A percentile compares a stretch with the other conserved stretches of the same genome.
These are phyloP conservation scores for Mycena haematopus DNA, from an alignment of 768 basidiomycete genomes.

Conservation along the genomic window DNA sequence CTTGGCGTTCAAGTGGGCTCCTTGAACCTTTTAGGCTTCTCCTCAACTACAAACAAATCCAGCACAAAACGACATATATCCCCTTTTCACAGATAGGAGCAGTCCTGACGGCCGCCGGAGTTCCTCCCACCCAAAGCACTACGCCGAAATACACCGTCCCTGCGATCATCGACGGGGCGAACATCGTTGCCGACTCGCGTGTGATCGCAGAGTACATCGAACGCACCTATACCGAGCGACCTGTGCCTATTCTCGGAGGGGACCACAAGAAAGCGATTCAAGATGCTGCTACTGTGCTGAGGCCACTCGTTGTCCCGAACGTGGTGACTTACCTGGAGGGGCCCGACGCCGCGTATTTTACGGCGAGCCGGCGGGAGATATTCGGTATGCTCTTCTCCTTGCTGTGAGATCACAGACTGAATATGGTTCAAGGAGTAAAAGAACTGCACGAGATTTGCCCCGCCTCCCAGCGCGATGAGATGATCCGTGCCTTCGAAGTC, in stretches of 20 bases:
- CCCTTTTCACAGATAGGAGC: conserved; percentile 1
- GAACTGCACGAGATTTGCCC: conserved; percentile 14
- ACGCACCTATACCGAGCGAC: not conserved
- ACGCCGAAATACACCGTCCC: conserved; percentile 4
- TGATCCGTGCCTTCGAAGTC: not conserved
- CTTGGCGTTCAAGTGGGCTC: too few relatives aligned
- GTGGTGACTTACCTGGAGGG: conserved; percentile 7
- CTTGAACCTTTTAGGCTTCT: not conserved
- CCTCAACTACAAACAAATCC: conserved; percentile 10
- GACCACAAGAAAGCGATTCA: not conserved
- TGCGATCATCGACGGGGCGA: conserved; percentile 6
- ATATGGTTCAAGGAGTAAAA: not conserved
- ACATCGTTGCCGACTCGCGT: conserved; percentile 1
- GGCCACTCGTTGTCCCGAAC: not conserved
- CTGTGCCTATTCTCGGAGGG: not conserved
- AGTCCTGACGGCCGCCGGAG: conserved; percentile 1
- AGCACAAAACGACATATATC: not conserved
- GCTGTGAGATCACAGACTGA: not conserved
- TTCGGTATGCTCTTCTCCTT: not conserved
- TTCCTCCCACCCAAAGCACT: not conserved
- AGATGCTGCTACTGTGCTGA: not conserved
- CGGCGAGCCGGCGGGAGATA: conserved; percentile 3
- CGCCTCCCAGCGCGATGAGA: not conserved
- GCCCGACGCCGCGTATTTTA: not conserved
- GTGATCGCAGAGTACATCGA: conserved; percentile 7